Conservation (phyloP, 208 protist species). For the Trypanosoma avium region DNA sequence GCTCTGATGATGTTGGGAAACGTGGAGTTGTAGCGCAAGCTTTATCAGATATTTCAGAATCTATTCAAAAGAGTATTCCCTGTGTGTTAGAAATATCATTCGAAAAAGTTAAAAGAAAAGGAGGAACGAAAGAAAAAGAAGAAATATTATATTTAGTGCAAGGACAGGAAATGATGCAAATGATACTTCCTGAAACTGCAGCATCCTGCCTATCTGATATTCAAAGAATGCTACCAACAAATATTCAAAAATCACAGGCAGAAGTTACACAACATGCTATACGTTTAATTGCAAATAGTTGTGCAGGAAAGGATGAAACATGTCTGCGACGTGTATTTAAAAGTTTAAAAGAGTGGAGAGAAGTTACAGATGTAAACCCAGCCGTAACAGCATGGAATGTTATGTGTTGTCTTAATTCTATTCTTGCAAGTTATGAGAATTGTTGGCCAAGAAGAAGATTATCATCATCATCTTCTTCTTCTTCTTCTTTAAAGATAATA, state of each 20-base stretch:
- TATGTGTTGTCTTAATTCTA: constrained; percentile 14
- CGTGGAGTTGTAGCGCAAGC: not conserved
- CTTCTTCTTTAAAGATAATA: no score
- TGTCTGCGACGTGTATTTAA: constrained; percentile 8
- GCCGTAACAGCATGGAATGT: constrained; percentile 23
- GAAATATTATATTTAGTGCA: not conserved
- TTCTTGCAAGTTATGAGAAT: not conserved
- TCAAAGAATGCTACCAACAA: not conserved
- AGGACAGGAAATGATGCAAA: no score
- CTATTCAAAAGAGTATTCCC: constrained; percentile 15
- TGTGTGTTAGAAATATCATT: no score
- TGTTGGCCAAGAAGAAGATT: not conserved
- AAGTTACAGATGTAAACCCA: not conserved
- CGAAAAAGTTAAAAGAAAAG: not conserved
- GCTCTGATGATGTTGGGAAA: constrained; percentile 14
- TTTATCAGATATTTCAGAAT: constrained; percentile 17
- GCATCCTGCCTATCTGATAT: constrained; percentile 3
- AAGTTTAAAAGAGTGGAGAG: constrained; percentile 8
- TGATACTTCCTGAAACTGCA: no score
- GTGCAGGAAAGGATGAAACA: not conserved
- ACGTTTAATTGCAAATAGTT: constrained; percentile 1
- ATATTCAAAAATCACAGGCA: not conserved
- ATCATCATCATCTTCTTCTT: not conserved
- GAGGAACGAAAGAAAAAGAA: not conserved
- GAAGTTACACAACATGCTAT: constrained; percentile 6